Base-by-base conservation (phyloP, 805 yeast genomes). In the Komagataella ulmi region DNA sequence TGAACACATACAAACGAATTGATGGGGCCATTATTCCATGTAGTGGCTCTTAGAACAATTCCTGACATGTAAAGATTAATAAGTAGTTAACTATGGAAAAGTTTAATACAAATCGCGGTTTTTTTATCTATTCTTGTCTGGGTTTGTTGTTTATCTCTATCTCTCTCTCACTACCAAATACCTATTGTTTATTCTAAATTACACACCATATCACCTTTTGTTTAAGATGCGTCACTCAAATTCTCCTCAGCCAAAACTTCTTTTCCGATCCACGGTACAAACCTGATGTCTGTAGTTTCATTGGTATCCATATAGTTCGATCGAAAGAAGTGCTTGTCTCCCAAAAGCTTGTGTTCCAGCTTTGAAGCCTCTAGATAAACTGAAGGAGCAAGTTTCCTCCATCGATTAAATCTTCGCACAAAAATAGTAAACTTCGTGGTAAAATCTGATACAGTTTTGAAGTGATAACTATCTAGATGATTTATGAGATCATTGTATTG, bases 1-100 rank as follows among this genome's bases (percentile, higher is more conserved):
- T 80, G 83, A 6, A 84, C 82, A 0, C 86, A 81, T 10, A 86
- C n/a, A 24, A 45, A 45, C 7, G 21, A 30, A 8, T 30, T 30
- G 40, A 30, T 8, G 14, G 40, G 40, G 14, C 40, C 40, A 8
- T 30, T 14, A 10, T 30, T 30, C 40, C 40, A 30, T 30, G 40
- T 30, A 10, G 40, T 30, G 14, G 40, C 40, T 30, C 40, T 30
- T 10, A 30, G 40, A 30, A 30, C 40, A 30, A 30, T 30, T 30
- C 40, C 40, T 30, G 40, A 30, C 40, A 30, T 30, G 6, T 30
- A 3, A 30, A 30, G 14, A 30, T 10, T 30, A 4, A 6, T 21
- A 2, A 30, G 40, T 30, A 21, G 14, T 10, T 10, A 10, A 30
- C 14, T 8, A 10, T 10, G 10, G 5, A 14, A 30, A 30, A 30